Evolutionary conservation across 2,329 filamentous ascomycete genomes (phyloP).

Genomic region (Aspergillus hortae): DNA sequence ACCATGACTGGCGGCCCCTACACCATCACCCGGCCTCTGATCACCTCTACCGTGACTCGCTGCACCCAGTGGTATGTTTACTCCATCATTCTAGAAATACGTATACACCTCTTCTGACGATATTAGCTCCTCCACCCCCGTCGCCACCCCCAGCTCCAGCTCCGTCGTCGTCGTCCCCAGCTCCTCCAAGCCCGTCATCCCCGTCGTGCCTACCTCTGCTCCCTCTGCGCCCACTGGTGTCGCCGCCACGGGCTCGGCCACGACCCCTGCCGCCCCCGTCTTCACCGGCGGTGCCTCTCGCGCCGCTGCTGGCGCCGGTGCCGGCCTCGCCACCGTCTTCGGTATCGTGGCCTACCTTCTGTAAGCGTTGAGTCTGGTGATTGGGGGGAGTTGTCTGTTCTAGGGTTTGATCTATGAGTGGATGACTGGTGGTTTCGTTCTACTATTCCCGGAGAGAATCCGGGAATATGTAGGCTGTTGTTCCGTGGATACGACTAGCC

Average conservation of each 20-base stretch:
- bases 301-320: conserved; percentile 46
- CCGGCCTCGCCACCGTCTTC: conserved; percentile 51
- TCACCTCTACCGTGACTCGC: conserved; percentile 51
- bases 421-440: too few species aligned
- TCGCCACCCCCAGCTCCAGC: conserved; percentile 20
- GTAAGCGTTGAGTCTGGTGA: conserved; percentile 25
- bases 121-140: conserved; percentile 15
- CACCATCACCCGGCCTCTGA: conserved; percentile 56
- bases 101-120: background rate
- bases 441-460: background rate
- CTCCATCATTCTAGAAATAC: background rate
- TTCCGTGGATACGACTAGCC: background rate
- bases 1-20: conserved; percentile 71
- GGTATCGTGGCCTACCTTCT: conserved; percentile 48
- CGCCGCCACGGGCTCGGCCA: conserved; percentile 18
- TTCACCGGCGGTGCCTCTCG: conserved; percentile 54
- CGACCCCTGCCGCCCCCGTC: conserved; percentile 25
- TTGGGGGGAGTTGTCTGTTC: too few species aligned
- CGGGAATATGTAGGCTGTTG: background rate
- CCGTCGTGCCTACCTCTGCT: conserved; percentile 12
- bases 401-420: too few species aligned
- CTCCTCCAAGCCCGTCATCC: conserved; percentile 4
- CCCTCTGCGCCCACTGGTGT: conserved; percentile 15
- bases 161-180: conserved; percentile 15
- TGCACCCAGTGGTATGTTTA: conserved; percentile 39